phyloP scores from a whole-genome alignment of 2,329 filamentous ascomycete genomes.

The Thermoascus crustaceus region DNA sequence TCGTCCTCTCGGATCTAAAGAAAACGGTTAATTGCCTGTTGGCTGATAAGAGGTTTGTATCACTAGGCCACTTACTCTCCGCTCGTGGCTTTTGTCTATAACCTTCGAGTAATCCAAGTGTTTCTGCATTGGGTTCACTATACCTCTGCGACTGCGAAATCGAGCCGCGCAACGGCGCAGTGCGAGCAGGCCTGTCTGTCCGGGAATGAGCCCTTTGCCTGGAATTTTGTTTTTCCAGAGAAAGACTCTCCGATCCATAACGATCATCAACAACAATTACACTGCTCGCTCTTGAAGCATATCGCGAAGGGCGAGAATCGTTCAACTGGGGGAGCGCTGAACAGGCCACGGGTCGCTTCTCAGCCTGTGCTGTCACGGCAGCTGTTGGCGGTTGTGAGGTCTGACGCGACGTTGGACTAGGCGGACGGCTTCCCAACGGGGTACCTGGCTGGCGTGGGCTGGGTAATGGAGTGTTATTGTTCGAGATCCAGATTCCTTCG shows the following conservation, averaged over 20 bases:
- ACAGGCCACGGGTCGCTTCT: not conserved
- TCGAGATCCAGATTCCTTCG: slow-evolving; percentile 73
- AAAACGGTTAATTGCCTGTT: too few relatives aligned
- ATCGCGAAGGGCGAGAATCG: not conserved
- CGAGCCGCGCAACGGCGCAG: too few relatives aligned
- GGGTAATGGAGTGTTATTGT: slow-evolving; percentile 31
- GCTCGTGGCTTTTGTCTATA: too few relatives aligned
- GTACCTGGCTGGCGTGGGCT: slow-evolving; percentile 16
- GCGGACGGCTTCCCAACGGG: slow-evolving; percentile 10
- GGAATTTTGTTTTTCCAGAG: not conserved
- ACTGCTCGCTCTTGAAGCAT: not conserved
- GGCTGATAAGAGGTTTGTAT: too few relatives aligned
- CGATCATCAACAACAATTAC: not conserved
- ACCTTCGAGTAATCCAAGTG: too few relatives aligned
- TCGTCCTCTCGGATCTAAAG: too few relatives aligned
- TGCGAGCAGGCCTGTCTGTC: not conserved
- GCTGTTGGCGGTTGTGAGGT: not conserved
- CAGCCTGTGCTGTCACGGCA: not conserved
- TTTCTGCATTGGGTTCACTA: too few relatives aligned
- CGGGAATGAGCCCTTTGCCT: not conserved
- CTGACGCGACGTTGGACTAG: slow-evolving; percentile 5
- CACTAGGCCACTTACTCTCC: too few relatives aligned
- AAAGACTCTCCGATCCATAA: not conserved
- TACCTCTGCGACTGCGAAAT: too few relatives aligned
- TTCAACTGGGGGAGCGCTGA: not conserved